Percentiles rank a stretch among this genome's conserved stretches.
phyloP scores from a whole-genome alignment of 2,329 filamentous ascomycete species.

The Trichoderma aggressivum region DNA sequence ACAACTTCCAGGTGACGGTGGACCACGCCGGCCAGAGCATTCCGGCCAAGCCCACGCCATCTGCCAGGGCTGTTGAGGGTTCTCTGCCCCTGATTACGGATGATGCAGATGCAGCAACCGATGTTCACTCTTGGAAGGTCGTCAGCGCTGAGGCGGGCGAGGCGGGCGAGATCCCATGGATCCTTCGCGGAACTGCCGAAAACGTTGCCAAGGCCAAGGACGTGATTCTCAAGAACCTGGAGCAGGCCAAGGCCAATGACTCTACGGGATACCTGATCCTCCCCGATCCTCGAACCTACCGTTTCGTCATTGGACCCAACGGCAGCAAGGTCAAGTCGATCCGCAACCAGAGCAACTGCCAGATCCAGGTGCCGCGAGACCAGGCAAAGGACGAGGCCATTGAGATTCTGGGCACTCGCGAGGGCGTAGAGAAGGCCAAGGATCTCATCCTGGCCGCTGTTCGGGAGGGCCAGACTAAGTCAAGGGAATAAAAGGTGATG shows the following conservation, averaged over 20 bases:
- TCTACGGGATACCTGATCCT: constrained; percentile 84
- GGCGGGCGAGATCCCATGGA: constrained; percentile 80
- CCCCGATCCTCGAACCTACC: constrained; percentile 84
- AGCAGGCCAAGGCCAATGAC: constrained; percentile 65
- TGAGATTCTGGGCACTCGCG: constrained; percentile 75
- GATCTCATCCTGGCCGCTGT: constrained; percentile 86
- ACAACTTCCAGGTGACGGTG: constrained; percentile 82
- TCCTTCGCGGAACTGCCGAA: constrained; percentile 75
- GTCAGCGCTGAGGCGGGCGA: constrained; percentile 61
- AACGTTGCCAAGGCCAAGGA: constrained; percentile 79
- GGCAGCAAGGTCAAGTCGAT: constrained; percentile 92
- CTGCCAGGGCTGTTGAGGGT: constrained; percentile 55
- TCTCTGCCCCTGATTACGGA: constrained; percentile 91
- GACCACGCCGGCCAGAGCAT: constrained; percentile 81
- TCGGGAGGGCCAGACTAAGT: constrained; percentile 50
- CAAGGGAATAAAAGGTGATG: constrained; percentile 27
- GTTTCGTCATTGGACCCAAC: constrained; percentile 83
- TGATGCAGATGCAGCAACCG: constrained; percentile 61
- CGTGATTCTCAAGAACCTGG: constrained; percentile 68
- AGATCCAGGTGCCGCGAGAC: constrained; percentile 86
- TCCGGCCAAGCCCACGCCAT: constrained; percentile 63
- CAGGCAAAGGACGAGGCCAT: constrained; percentile 77
- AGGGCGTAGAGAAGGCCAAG: constrained; percentile 82
- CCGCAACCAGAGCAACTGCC: constrained; percentile 86
- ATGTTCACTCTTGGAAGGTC: constrained; percentile 79